Evolutionary conservation across 179 eudicot genomes (phyloP).

Genomic region (Monotropa hypopitys): DNA sequence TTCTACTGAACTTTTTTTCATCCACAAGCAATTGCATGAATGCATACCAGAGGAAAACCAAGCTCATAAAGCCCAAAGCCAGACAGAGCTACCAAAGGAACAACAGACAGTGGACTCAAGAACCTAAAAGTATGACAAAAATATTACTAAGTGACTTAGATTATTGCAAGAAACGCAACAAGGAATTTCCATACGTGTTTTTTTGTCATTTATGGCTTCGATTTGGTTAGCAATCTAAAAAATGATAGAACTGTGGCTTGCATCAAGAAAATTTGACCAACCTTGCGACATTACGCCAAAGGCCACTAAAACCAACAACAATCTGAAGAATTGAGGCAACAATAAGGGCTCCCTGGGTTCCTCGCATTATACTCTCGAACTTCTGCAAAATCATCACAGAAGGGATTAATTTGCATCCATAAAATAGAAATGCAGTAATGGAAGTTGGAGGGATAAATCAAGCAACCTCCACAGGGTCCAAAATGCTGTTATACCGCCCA

Average conservation of each 20-base stretch:
- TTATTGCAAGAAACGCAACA: neutral
- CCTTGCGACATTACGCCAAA: conserved; percentile 86
- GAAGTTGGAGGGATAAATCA: neutral
- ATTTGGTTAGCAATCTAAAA: neutral
- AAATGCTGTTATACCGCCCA: conserved; percentile 48
- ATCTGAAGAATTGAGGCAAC: conserved; percentile 84
- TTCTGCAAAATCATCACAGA: conserved; percentile 32
- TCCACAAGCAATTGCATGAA: neutral
- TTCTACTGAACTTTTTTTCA: neutral
- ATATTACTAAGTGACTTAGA: neutral
- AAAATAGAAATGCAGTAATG: neutral
- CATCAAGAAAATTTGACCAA: conserved; percentile 6
- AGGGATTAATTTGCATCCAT: conserved; percentile 3
- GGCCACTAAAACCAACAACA: conserved; percentile 86
- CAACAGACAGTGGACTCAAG: conserved; percentile 69
- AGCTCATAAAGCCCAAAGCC: conserved; percentile 81
- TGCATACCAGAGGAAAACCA: conserved; percentile 68
- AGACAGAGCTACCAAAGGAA: conserved; percentile 66
- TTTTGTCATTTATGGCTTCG: neutral
- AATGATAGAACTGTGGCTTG: neutral
- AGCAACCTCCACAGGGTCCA: conserved; percentile 62
- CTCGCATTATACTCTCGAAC: conserved; percentile 64
- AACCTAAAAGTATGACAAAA: conserved; percentile 31
- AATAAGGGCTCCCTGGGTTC: conserved; percentile 81
- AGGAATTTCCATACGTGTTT: neutral